These are phyloP conservation scores for Pleurotus salmoneostramineus DNA, from an alignment of 768 basidiomycete genomes.

Conservation along the genomic window DNA sequence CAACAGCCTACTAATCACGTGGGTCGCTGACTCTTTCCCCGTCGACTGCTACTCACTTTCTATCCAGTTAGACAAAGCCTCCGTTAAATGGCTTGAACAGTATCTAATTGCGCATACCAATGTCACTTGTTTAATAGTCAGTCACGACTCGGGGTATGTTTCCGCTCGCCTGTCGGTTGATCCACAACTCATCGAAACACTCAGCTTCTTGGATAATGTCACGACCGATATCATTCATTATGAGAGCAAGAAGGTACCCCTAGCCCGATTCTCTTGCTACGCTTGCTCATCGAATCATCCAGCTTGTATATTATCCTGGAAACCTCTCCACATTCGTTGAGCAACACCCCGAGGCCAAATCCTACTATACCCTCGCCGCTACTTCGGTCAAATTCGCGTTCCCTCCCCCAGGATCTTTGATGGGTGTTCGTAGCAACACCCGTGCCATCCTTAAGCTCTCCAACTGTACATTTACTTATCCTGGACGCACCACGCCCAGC, in stretches of 20 bases:
- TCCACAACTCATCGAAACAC: conserved; percentile 8
- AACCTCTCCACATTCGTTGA: conserved; percentile 90
- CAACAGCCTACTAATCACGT: conserved; percentile 87
- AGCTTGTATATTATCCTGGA: conserved; percentile 92
- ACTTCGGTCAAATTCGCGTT: conserved; percentile 94
- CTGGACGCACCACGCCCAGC: conserved; percentile 76
- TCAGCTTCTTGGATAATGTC: conserved; percentile 88
- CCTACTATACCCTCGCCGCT: conserved; percentile 94
- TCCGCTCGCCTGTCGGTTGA: neutral
- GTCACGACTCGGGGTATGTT: conserved; percentile 90
- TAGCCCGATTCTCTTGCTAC: conserved; percentile 9
- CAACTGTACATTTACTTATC: conserved; percentile 93
- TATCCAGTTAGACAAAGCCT: conserved; percentile 68
- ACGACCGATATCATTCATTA: conserved; percentile 98
- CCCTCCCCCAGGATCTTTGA: conserved; percentile 91
- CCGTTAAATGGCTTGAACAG: conserved; percentile 89
- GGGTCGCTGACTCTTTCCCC: conserved; percentile 26
- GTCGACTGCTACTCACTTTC: conserved; percentile 8
- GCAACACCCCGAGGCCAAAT: conserved; percentile 88
- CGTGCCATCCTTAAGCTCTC: conserved; percentile 92
- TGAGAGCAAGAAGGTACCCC: conserved; percentile 78
- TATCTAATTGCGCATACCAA: conserved; percentile 80
- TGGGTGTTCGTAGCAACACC: conserved; percentile 96
- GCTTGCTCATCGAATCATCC: neutral
- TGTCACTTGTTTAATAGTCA: conserved; percentile 89